phyloP scores from a whole-genome alignment of 306 rosid species.

The Fragaria ananassa region DNA sequence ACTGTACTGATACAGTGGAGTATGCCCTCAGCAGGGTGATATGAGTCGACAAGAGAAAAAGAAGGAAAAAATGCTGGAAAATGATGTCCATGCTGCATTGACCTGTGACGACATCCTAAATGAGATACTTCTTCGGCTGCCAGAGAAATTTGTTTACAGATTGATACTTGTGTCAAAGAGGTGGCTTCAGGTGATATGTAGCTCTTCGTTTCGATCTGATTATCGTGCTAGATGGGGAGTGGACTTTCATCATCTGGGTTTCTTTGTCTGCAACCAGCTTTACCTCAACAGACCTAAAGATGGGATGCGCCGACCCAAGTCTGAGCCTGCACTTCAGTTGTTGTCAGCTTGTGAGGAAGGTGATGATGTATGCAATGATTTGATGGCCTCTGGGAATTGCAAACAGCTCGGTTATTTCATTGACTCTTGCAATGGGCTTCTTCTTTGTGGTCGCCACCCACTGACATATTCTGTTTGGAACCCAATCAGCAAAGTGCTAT shows the following conservation, averaged over 20 bases:
- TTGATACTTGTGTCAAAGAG: conserved; percentile 51
- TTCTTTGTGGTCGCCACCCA: conserved; percentile 73
- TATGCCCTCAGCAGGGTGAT: conserved; percentile 30
- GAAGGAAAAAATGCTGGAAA: conserved; percentile 30
- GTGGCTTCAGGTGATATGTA: conserved; percentile 60
- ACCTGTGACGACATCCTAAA: conserved; percentile 64
- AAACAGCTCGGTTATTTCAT: conserved; percentile 66
- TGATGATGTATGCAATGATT: conserved; percentile 40
- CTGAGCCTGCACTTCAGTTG: conserved; percentile 64
- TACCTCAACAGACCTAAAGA: conserved; percentile 61
- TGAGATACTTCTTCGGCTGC: conserved; percentile 60
- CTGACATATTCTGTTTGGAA: conserved; percentile 57
- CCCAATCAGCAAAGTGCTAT: conserved; percentile 42
- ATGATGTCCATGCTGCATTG: conserved; percentile 44
- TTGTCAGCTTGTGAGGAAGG: conserved; percentile 74
- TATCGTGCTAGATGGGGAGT: conserved; percentile 49
- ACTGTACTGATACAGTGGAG: conserved; percentile 21
- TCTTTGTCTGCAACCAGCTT: conserved; percentile 57
- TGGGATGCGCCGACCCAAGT: conserved; percentile 53
- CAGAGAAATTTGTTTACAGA: conserved; percentile 48
- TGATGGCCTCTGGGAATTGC: conserved; percentile 47
- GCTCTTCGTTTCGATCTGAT: conserved; percentile 43
- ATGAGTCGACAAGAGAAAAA: conserved; percentile 16
- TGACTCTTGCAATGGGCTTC: conserved; percentile 57
- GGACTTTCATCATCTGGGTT: conserved; percentile 56